These are phyloP conservation scores for Hibiscus mutabilis DNA, from an alignment of 345 rosid genomes.

Conservation along the genomic window DNA sequence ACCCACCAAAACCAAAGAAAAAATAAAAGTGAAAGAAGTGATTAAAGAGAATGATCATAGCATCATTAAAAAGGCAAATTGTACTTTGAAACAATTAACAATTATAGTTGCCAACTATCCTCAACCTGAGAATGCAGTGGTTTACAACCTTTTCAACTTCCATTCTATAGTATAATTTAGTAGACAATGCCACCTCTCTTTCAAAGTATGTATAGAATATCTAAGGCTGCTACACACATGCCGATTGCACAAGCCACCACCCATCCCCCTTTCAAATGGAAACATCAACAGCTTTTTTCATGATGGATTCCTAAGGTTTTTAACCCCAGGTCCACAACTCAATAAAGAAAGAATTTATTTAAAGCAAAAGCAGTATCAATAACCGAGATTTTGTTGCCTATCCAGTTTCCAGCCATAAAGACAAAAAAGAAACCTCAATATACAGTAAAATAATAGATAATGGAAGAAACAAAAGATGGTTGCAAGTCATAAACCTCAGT, in stretches of 20 bases:
- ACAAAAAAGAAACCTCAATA: conserved; percentile 11
- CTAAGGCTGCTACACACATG: conserved; percentile 31
- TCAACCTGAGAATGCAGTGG: conserved; percentile 8
- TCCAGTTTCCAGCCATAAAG: conserved; percentile 1
- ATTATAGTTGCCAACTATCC: conserved; percentile 13
- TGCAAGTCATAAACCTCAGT: conserved; percentile 13
- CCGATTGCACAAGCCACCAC: conserved; percentile 10
- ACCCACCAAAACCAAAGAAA: conserved; percentile 5
- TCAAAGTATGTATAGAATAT: not conserved
- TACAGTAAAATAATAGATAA: not conserved
- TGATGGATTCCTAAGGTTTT: not conserved
- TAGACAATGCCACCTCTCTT: not conserved
- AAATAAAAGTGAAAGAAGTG: not conserved
- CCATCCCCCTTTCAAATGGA: conserved; percentile 17
- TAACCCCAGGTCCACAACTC: not conserved
- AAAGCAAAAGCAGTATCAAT: conserved; percentile 20
- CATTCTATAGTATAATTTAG: conserved; percentile 7
- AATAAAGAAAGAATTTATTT: not conserved
- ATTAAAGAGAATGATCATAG: conserved; percentile 17
- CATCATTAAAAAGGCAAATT: conserved; percentile 25
- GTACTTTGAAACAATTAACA: conserved; percentile 30
- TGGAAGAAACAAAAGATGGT: conserved; percentile 4
- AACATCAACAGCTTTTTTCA: conserved; percentile 24
- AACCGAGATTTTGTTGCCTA: conserved; percentile 14
- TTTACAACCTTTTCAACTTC: conserved; percentile 3